phyloP scores from a whole-genome alignment of 2,329 filamentous ascomycete species.

The Rachicladosporium sp. region DNA sequence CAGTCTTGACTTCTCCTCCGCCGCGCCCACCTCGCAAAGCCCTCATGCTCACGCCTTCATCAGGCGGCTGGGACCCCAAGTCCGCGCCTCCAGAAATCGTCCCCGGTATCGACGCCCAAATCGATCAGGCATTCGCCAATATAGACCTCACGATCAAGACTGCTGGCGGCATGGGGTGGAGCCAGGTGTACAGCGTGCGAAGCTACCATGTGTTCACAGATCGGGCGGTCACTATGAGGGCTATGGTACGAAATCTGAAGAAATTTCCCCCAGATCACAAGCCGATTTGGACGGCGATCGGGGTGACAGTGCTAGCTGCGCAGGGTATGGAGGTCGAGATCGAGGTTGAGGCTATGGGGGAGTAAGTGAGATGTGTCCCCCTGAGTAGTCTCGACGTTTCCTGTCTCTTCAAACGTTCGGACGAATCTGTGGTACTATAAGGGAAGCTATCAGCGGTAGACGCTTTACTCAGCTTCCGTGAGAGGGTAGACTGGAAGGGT shows the following conservation, averaged over 20 bases:
- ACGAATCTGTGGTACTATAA: too few relatives aligned
- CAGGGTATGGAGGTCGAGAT: slow-evolving; percentile 47
- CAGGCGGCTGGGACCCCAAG: slow-evolving; percentile 25
- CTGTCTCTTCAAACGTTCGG: too few relatives aligned
- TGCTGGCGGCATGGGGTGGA: slow-evolving; percentile 45
- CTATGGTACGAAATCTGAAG: slow-evolving; percentile 36
- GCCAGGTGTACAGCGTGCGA: slow-evolving; percentile 35
- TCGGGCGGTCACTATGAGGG: slow-evolving; percentile 17
- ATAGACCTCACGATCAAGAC: slow-evolving; percentile 39
- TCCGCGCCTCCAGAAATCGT: slow-evolving; percentile 9
- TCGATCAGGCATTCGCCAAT: slow-evolving; percentile 41
- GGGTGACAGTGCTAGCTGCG: slow-evolving; percentile 35
- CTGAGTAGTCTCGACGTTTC: too few relatives aligned
- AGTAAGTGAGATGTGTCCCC: too few relatives aligned
- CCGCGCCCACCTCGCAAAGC: not conserved
- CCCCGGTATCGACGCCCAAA: slow-evolving; percentile 18
- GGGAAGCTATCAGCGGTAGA: too few relatives aligned
- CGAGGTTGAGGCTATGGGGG: slow-evolving; percentile 31
- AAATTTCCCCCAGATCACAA: slow-evolving; percentile 41
- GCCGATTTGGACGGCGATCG: slow-evolving; percentile 44
- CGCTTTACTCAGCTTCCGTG: too few relatives aligned
- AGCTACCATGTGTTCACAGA: slow-evolving; percentile 14
- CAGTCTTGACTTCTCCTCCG: not conserved
- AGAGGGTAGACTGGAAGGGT: too few relatives aligned
- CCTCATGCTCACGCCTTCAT: not conserved